phyloP scores from a whole-genome alignment of 768 basidiomycete genomes.

The Tricholoma hemisulphureum region DNA sequence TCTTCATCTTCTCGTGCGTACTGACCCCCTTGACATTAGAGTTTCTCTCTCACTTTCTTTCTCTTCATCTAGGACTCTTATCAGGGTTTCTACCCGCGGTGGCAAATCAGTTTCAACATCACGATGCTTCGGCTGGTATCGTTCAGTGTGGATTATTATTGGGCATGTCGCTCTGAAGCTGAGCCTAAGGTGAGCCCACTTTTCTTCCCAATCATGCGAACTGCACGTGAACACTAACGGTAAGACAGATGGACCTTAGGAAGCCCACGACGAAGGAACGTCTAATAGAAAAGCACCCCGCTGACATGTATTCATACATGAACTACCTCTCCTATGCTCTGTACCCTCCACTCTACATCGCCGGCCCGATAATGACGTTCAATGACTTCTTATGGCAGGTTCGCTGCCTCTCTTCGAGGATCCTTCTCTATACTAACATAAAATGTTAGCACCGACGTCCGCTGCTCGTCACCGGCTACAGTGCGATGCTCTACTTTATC shows the following conservation, averaged over 20 bases:
- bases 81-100: constrained; percentile 81
- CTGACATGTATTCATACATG: constrained; percentile 58
- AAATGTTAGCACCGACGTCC: constrained; percentile 59
- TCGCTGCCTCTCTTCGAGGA: background rate
- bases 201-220: constrained; percentile 22
- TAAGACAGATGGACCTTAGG: constrained; percentile 13
- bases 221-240: constrained; percentile 7
- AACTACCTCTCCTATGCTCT: constrained; percentile 85
- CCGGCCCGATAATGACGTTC: constrained; percentile 94
- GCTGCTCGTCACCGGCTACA: constrained; percentile 37
- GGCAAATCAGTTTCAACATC: constrained; percentile 95
- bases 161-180: constrained; percentile 56
- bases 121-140: constrained; percentile 92
- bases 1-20: constrained; percentile 61
- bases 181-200: constrained; percentile 40
- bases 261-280: constrained; percentile 59
- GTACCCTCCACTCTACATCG: constrained; percentile 93
- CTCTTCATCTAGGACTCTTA: constrained; percentile 50
- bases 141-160: constrained; percentile 91
- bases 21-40: background rate
- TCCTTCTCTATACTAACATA: background rate
- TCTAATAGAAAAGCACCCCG: constrained; percentile 50
- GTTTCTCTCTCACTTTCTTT: constrained; percentile 5
- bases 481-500: constrained; percentile 53
- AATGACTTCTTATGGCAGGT: constrained; percentile 95